Evolutionary conservation across 1,284 basidiomycete genomes (phyloP).

Genomic region (Trichosporon sp.): DNA sequence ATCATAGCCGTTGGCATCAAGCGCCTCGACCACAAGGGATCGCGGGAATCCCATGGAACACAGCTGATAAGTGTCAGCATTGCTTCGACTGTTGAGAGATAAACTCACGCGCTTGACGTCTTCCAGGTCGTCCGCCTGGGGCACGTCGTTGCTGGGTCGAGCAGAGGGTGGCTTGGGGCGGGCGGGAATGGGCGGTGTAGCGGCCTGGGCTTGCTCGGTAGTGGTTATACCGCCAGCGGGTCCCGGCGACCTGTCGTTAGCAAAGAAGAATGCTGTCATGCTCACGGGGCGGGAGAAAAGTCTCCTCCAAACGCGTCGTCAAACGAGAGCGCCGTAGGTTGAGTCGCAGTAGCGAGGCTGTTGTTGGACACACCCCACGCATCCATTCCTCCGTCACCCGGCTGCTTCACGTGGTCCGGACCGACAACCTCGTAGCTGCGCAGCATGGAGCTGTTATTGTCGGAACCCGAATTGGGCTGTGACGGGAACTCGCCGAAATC

Average conservation of each 20-base stretch:
- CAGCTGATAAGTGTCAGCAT: conserved; percentile 37
- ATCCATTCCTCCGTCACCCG: conserved; percentile 24
- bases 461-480: conserved; percentile 34
- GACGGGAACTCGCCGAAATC: conserved; percentile 48
- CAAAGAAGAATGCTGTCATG: too few species aligned
- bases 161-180: conserved; percentile 7
- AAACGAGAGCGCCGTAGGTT: conserved; percentile 56
- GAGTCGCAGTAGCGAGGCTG: conserved; percentile 28
- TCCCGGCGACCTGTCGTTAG: background rate
- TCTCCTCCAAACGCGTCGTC: conserved; percentile 62
- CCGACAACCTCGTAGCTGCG: conserved; percentile 53
- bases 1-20: conserved; percentile 56
- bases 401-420: conserved; percentile 22
- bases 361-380: conserved; percentile 37
- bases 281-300: conserved; percentile 39
- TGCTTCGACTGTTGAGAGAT: background rate
- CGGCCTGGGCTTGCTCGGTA: background rate
- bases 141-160: conserved; percentile 28
- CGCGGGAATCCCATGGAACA: conserved; percentile 56
- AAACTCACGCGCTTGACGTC: conserved; percentile 55
- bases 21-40: conserved; percentile 50
- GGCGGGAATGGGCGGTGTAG: conserved; percentile 12
- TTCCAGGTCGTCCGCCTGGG: conserved; percentile 56
- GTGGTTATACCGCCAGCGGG: background rate
- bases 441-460: conserved; percentile 32